Evolutionary conservation across 2,329 filamentous ascomycete species (phyloP), one percentile per base, ranked within the genome.

Genomic region (Leptodontidium sp.): DNA sequence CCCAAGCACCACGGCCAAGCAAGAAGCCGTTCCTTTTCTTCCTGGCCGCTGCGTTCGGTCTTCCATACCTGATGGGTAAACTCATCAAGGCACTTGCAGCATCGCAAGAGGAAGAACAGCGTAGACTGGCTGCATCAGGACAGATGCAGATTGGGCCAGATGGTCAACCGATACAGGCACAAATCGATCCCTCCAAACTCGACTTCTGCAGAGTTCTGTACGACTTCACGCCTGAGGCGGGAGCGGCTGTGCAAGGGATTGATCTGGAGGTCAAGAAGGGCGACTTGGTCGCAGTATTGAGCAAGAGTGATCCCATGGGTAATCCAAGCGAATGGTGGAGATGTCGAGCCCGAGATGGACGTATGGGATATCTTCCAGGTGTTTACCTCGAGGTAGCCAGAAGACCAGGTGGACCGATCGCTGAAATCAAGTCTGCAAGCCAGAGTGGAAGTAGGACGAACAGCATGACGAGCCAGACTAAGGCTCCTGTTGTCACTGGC

Each of bases 1-100:
- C 84, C 17, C 80, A 83, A 12, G 85, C 88, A 21, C 83, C 92
- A 4, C 90, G 89, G 75, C 94, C 95, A 21, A 97, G 93, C 78
- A 93, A 93, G 79, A 99, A 98, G 81, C 96, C 96, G 0, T 93
- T 99, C 76, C 87, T 99, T 78, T 95, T 99, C 85, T 99, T 99
- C 84, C 84, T 98, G 70, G 85, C 97, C 53, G 95, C 96, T 21
- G 94, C 97, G 5, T 97, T 99, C 77, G 97, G 96, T 64, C 86
- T 99, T 15, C 96, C 96, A 6, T 99, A 97, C 79, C 86, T 99
- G 61, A 98, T 99, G 94, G 91, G 92, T 81, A 99, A 98, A 83
- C 88, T 97, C 74, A 98, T 99, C 79, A 90, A 90, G 77, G 87
- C 93, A 1, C 86, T 99, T 49, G 93, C 94, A 17, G 88, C 91